Conservation (phyloP, 306 rosid species). For the Sindora glabra region DNA sequence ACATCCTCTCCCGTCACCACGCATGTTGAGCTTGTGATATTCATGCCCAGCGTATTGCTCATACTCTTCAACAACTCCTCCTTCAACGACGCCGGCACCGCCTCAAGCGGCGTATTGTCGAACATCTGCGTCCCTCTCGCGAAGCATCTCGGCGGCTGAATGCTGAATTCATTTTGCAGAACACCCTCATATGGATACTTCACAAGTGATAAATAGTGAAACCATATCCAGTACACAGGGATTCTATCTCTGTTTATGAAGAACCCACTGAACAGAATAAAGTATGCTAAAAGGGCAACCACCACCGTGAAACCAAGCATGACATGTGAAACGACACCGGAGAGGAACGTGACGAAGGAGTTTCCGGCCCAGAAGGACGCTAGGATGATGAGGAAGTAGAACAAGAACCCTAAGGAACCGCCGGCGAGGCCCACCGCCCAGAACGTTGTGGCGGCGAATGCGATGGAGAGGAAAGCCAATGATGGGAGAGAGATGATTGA, state of each 20-base stretch:
- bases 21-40: slow-evolving; percentile 51
- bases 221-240: slow-evolving; percentile 83
- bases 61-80: slow-evolving; percentile 47
- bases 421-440: slow-evolving; percentile 81
- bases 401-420: slow-evolving; percentile 44
- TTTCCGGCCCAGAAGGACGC: slow-evolving; percentile 81
- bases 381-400: slow-evolving; percentile 41
- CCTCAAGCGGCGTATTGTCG: slow-evolving; percentile 57
- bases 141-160: slow-evolving; percentile 38
- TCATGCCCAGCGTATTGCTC: slow-evolving; percentile 54
- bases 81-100: slow-evolving; percentile 39
- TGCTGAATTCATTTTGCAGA: slow-evolving; percentile 62
- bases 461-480: slow-evolving; percentile 46
- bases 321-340: slow-evolving; percentile 73
- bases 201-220: slow-evolving; percentile 72
- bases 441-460: slow-evolving; percentile 64
- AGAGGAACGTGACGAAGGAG: slow-evolving; percentile 81
- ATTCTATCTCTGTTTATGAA: slow-evolving; percentile 70
- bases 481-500: slow-evolving; percentile 65
- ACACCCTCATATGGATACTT: slow-evolving; percentile 90
- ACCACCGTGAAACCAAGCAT: slow-evolving; percentile 85
- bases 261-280: slow-evolving; percentile 80
- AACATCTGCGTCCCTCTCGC: slow-evolving; percentile 74
- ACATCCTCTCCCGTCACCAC: slow-evolving; percentile 67
- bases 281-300: slow-evolving; percentile 77